These are phyloP conservation scores for Solanum hybrid DNA, from an alignment of 305 asterid species.

Conservation along the genomic window DNA sequence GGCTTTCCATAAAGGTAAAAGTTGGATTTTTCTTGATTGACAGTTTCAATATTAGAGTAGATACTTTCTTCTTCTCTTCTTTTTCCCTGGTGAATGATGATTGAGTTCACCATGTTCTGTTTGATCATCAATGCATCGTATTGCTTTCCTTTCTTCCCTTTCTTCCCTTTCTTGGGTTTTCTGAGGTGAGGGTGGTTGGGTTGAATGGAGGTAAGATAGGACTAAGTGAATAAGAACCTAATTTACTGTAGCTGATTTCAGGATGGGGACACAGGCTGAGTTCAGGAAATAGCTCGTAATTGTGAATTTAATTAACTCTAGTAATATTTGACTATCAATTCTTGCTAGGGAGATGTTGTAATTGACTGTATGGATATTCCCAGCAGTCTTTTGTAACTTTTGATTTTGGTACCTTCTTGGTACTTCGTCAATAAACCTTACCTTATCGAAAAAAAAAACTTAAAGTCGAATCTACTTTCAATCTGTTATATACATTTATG, in stretches of 20 bases:
- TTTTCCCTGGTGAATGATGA: not conserved
- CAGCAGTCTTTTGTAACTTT: not conserved
- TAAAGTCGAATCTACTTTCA: not conserved
- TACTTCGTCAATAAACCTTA: not conserved
- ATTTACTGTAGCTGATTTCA: not conserved
- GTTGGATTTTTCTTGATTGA: constrained; percentile 1
- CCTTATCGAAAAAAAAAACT: not conserved
- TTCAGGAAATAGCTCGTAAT: not conserved
- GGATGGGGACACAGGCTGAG: not conserved
- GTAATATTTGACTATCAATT: not conserved
- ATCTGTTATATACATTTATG: not conserved
- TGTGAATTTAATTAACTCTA: not conserved
- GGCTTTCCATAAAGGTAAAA: constrained; percentile 91
- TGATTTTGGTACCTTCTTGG: not conserved
- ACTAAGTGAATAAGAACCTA: not conserved
- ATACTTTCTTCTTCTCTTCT: not conserved
- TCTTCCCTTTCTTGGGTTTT: not conserved
- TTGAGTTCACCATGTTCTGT: not conserved
- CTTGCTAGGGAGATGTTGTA: not conserved
- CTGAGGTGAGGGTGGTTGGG: not conserved
- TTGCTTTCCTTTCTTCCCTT: not conserved
- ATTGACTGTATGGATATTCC: not conserved
- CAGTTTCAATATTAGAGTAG: not conserved
- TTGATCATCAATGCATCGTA: not conserved
- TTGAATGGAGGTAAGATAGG: not conserved